Percentiles rank a stretch among this genome's conserved stretches.
phyloP scores from a whole-genome alignment of 2,329 filamentous ascomycete genomes.

The Fusarium algeriense region DNA sequence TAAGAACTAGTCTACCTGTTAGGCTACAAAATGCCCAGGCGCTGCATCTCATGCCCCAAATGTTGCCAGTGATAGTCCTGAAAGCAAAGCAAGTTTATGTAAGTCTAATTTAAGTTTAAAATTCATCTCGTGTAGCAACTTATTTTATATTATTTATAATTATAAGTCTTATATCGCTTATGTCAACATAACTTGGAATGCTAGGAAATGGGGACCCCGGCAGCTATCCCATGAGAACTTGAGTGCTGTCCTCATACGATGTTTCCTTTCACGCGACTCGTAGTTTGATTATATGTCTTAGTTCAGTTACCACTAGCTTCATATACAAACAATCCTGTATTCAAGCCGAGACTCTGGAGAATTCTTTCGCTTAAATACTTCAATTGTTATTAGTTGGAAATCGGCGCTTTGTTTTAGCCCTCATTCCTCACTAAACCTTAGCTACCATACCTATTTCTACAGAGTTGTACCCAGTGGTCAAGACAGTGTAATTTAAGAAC shows the following conservation, averaged over 20 bases:
- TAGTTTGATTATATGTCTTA: background rate
- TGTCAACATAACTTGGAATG: background rate
- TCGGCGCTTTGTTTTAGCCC: background rate
- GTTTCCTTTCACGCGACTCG: background rate
- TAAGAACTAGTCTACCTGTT: background rate
- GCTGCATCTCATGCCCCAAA: fast-evolving
- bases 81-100: too few species aligned
- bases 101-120: too few species aligned
- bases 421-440: background rate
- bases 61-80: too few species aligned
- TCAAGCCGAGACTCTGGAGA: too few species aligned
- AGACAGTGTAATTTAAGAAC: background rate
- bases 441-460: too few species aligned
- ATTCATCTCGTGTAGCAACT: too few species aligned
- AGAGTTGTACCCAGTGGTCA: fast-evolving
- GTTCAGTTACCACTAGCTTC: too few species aligned
- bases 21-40: background rate
- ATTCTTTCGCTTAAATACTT: too few species aligned
- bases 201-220: fast-evolving
- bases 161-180: background rate
- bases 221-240: fast-evolving
- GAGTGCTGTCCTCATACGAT: fast-evolving
- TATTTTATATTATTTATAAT: too few species aligned
- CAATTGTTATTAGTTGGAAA: background rate
- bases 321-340: fast-evolving